Base-by-base conservation (phyloP, 441 rosid genomes). In the Gossypium davidsonii region DNA sequence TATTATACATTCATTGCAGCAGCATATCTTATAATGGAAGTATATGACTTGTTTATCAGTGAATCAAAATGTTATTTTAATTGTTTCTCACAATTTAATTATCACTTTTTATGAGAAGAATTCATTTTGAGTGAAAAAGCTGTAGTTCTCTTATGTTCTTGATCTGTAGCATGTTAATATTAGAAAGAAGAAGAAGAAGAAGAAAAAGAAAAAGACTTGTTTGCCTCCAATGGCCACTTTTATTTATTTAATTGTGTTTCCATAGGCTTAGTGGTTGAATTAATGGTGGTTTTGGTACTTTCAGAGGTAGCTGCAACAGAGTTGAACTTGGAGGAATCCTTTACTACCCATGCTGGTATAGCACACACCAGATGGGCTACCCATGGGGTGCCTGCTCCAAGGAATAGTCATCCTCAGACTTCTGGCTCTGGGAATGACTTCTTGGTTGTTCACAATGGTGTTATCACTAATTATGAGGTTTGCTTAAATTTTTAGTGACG, bases 291-390 rank as follows among this genome's bases (percentile, higher is more conserved):
- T 66, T 56, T 69, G 42, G 15, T 44, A 0, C 64, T 75, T 79
- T 31, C 91, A 95, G 99, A 95, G 68, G 86, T 89, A 75, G 87
- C 87, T 52, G 73, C 71, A 17, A 83, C 76, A 8, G 89, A 84
- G 74, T 84, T 95, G 66, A 83, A 95, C 76, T 77, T 92, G 89
- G 93, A 87, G 68, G 88, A 90, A 77, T 86, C 86, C 0, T 90
- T 91, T 76, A 68, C 79, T 34, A 59, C 81, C 39, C 99, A 95
- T 82, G 99, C 96, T 65, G 96, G 98, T 25, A 95, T 95, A 77
- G 99, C 98, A 4, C 99, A 95, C 79, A 95, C 98, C 0, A 85
- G 99, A 34, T 95, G 98, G 98, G 98, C 98, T 21, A 92, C 99
- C 60, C 99, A 95, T 76, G 98, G 99, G 63, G 98, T 90, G 74